Conservation (phyloP, 2,329 filamentous ascomycete species). For the Aureobasidium subglaciale region DNA sequence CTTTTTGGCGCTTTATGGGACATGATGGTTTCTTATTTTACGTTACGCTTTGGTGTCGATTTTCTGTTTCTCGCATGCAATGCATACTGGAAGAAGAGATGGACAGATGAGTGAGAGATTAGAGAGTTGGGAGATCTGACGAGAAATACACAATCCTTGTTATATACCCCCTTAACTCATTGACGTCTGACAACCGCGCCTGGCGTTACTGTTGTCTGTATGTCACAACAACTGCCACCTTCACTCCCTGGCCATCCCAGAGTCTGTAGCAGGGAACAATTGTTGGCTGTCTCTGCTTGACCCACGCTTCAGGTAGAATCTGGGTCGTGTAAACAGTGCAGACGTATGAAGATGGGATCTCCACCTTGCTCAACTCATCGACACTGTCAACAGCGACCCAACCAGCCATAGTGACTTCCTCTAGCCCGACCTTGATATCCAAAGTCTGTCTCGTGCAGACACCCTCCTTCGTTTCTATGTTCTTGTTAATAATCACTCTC, state of each 20-base stretch:
- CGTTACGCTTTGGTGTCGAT: background rate
- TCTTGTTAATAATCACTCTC: background rate
- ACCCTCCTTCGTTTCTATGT: background rate
- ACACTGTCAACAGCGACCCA: conserved; percentile 2
- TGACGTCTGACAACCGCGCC: too few species aligned
- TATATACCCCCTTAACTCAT: conserved; percentile 3
- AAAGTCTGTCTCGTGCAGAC: background rate
- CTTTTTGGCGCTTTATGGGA: conserved; percentile 9
- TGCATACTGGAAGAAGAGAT: background rate
- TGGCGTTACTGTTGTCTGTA: conserved; percentile 9
- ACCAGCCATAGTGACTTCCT: background rate
- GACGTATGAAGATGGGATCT: background rate
- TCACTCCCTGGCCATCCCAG: background rate
- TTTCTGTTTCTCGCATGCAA: background rate
- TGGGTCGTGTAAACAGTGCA: conserved; percentile 12
- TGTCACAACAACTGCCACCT: conserved; percentile 2
- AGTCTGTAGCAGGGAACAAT: conserved; percentile 12
- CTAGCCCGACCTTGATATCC: background rate
- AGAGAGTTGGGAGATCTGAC: background rate
- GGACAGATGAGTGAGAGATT: background rate
- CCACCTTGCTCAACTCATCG: background rate
- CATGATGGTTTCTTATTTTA: conserved; percentile 7
- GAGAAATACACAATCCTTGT: conserved; percentile 10
- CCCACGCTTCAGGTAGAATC: background rate
- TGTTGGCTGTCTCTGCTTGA: background rate